Evolutionary conservation across 148 eudicot genomes (phyloP).

Genomic region (Linanthus parryae): DNA sequence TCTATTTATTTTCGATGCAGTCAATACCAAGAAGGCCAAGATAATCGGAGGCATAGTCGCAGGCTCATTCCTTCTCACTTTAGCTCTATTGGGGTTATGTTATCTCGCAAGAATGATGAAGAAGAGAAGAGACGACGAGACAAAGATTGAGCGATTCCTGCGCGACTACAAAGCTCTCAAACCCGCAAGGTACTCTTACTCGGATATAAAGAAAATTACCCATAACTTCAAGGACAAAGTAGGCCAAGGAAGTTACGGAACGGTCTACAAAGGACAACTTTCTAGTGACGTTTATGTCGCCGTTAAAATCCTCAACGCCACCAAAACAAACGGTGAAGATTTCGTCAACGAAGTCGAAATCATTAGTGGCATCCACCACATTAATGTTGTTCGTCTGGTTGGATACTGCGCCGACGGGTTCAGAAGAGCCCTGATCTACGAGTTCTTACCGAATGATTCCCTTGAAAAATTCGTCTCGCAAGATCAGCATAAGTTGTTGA

Average conservation of each 20-base stretch:
- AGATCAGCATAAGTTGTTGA: background rate
- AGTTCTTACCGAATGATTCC: conserved; percentile 18
- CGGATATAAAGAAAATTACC: conserved; percentile 18
- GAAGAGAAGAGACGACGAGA: conserved; percentile 1
- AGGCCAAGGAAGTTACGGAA: conserved; percentile 23
- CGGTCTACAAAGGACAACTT: conserved; percentile 25
- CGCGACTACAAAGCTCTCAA: conserved; percentile 20
- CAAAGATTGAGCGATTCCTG: conserved; percentile 12
- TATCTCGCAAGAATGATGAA: conserved; percentile 1
- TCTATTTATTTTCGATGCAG: background rate
- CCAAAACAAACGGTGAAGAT: conserved; percentile 19
- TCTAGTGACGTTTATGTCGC: conserved; percentile 23
- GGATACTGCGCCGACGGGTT: conserved; percentile 29
- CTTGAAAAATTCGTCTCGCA: conserved; percentile 14
- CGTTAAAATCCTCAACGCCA: conserved; percentile 19
- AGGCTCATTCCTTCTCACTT: background rate
- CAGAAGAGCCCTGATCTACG: conserved; percentile 20
- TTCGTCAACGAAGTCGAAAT: conserved; percentile 22
- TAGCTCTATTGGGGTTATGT: background rate
- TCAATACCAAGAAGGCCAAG: background rate
- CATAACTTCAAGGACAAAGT: conserved; percentile 6
- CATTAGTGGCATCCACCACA: conserved; percentile 3
- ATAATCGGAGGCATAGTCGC: background rate
- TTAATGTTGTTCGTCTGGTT: conserved; percentile 25
- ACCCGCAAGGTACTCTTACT: conserved; percentile 18